Conservation (phyloP, 2,329 filamentous ascomycete genomes). For the Pseudogymnoascus pannorum region DNA sequence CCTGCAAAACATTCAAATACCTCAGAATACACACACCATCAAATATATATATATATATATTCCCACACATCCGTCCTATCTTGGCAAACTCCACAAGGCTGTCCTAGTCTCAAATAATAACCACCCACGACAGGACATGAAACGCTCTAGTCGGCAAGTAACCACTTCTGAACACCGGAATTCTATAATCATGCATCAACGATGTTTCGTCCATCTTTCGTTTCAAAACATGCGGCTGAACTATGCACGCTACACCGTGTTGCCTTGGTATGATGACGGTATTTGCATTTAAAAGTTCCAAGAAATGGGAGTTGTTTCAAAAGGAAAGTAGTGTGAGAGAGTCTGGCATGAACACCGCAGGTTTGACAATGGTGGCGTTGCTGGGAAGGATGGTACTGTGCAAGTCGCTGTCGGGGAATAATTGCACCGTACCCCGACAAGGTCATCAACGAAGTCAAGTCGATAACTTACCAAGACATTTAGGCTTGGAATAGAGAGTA, state of each 20-base stretch:
- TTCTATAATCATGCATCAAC: background rate
- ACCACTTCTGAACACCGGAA: background rate
- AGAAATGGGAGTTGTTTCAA: too few species aligned
- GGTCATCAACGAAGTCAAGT: background rate
- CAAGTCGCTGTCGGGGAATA: background rate
- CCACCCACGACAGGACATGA: background rate
- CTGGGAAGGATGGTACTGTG: background rate
- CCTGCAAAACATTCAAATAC: background rate
- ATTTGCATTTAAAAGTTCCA: background rate
- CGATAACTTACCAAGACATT: background rate
- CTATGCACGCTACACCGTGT: background rate
- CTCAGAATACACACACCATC: background rate
- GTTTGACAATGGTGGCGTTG: background rate
- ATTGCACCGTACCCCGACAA: background rate
- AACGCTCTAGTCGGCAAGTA: background rate
- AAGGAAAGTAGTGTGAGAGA: too few species aligned
- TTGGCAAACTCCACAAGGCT: background rate
- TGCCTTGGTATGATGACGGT: background rate
- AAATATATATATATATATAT: background rate
- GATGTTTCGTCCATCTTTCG: background rate
- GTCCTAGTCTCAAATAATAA: background rate
- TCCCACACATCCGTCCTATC: too few species aligned
- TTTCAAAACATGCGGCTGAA: background rate
- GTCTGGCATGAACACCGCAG: background rate
- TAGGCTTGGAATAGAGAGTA: background rate